phyloP scores from a whole-genome alignment of 371 early-diverging fungal species.

The Zopfochytrium polystomum region DNA sequence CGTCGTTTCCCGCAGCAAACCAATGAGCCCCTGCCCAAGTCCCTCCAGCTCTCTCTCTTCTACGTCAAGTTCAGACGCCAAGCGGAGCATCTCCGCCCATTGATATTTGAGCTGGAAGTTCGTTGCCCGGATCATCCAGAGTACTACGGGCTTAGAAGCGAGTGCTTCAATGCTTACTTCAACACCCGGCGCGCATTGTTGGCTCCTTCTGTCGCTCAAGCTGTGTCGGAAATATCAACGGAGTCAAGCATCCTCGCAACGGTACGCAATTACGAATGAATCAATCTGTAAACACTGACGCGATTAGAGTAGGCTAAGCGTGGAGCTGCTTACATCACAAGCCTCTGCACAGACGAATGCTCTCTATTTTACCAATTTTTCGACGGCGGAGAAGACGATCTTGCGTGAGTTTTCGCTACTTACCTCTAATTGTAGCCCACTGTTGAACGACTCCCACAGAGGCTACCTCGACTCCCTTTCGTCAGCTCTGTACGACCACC shows the following conservation, averaged over 20 bases:
- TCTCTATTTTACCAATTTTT: slow-evolving; percentile 75
- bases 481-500: slow-evolving; percentile 69
- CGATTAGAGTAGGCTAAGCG: slow-evolving; percentile 54
- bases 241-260: no score
- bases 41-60: slow-evolving; percentile 52
- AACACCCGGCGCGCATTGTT: slow-evolving; percentile 65
- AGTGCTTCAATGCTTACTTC: slow-evolving; percentile 71
- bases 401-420: slow-evolving; percentile 40
- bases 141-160: slow-evolving; percentile 67
- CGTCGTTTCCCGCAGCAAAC: neutral
- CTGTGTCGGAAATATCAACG: slow-evolving; percentile 57
- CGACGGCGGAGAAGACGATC: slow-evolving; percentile 60
- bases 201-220: slow-evolving; percentile 60
- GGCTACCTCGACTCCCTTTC: slow-evolving; percentile 61
- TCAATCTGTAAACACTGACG: neutral
- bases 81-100: slow-evolving; percentile 56
- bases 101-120: slow-evolving; percentile 70
- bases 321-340: slow-evolving; percentile 75
- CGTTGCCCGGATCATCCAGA: slow-evolving; percentile 68
- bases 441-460: slow-evolving; percentile 36
- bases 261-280: slow-evolving; percentile 17
- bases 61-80: slow-evolving; percentile 75
- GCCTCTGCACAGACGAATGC: slow-evolving; percentile 77
- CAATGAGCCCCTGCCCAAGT: slow-evolving; percentile 7
- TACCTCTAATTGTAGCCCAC: slow-evolving; percentile 18